Base-by-base conservation (phyloP, 129 eudicot genomes). In the Chrysanthemum makinoi region DNA sequence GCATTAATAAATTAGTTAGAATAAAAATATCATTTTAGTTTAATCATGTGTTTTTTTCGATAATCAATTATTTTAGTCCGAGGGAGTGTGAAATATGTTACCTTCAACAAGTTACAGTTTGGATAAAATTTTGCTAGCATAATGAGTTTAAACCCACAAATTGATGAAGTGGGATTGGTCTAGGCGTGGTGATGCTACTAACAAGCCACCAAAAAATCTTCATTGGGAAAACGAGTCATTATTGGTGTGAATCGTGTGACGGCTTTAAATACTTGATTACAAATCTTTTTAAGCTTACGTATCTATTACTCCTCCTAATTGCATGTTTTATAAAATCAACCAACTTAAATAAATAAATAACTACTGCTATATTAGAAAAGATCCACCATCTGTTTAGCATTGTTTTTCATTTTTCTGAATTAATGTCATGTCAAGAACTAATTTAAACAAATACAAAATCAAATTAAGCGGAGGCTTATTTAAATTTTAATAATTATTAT, bases 181-280 rank as follows among this genome's bases (percentile, higher is more conserved):
- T 63, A 35, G 51, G 68, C 6, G 35, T 16, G 70, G 70, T 35
- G 69, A 65, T 65, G n/a, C 53, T n/a, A 17, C 5, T 10, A 65
- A 43, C 69, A 65, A 65, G 53, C 53, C 69, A 43, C 69, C 69
- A 43, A 16, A 14, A 33, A 39, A 39, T 39, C 50, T 43, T 26
- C 72, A 14, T 44, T 14, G 76, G 60, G 60, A 60, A 48, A 60
- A 49, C 9, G 10, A 61, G 52, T 47, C 79, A 75, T 66, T 15
- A 75, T 75, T 75, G 67, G 14, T 10, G 16, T 24, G 60, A 56
- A 18, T 52, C 65, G 68, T 57, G 52, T 75, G 79, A 47, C 79
- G 79, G 73, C 79, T 75, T 46, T 59, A 44, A 56, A 66, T 30
- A 75, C 79, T 75, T 17, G 14, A 66, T 75, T 66, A 44, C 79